phyloP scores from a whole-genome alignment of 1,284 basidiomycete genomes.

The Cerrena zonata region DNA sequence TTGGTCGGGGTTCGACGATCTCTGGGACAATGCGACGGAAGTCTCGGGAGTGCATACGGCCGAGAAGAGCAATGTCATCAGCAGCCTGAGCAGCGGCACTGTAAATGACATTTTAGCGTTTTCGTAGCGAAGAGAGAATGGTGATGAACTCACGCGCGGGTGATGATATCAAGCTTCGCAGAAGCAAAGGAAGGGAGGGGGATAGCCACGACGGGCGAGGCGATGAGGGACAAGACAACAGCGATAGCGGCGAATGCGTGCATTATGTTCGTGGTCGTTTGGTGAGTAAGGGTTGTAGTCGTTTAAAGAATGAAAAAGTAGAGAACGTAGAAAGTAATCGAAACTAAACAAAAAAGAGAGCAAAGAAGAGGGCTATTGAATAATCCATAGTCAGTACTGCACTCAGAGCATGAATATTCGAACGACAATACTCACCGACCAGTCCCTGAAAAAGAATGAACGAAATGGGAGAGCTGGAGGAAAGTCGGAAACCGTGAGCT shows the following conservation, averaged over 20 bases:
- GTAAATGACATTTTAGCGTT: no score
- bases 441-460: background rate
- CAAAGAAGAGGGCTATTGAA: background rate
- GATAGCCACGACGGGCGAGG: background rate
- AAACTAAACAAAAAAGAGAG: background rate
- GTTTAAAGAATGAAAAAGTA: background rate
- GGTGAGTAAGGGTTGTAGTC: background rate
- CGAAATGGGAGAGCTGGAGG: background rate
- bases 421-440: constrained; percentile 1
- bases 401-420: background rate
- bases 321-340: background rate
- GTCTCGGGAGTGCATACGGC: background rate
- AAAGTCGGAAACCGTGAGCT: background rate
- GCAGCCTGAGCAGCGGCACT: background rate
- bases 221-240: background rate
- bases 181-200: background rate
- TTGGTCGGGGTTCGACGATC: background rate
- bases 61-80: background rate
- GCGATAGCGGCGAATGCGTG: background rate
- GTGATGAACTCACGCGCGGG: background rate
- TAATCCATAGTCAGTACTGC: background rate
- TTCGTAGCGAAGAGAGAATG: no score
- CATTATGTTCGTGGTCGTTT: background rate
- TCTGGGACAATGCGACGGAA: background rate
- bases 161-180: background rate